Conservation (phyloP, 179 eudicot genomes). For the Patellifolia procumbens region DNA sequence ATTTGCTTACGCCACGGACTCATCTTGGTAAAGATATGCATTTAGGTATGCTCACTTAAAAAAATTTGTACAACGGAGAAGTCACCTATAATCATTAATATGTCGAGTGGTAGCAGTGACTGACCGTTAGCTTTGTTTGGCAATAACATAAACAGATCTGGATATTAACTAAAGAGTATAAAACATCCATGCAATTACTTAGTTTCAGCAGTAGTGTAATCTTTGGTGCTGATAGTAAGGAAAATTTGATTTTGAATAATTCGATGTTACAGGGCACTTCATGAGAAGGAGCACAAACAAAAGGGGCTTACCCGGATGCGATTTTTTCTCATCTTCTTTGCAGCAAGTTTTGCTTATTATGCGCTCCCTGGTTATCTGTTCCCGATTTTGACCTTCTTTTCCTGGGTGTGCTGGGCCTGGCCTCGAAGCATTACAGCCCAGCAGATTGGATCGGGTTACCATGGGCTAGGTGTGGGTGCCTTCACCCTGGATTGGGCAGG, state of each 20-base stretch:
- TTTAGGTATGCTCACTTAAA: neutral
- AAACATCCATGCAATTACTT: neutral
- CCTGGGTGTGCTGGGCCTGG: slow-evolving; percentile 98
- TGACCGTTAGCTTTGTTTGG: neutral
- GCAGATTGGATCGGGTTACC: slow-evolving; percentile 90
- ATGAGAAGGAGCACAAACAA: slow-evolving; percentile 69
- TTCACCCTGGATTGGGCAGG: slow-evolving; percentile 99
- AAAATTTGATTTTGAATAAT: slow-evolving; percentile 1
- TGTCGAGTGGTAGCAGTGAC: neutral
- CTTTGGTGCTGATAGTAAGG: neutral
- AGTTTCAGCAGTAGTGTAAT: neutral
- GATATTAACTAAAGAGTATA: neutral
- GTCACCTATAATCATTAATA: neutral
- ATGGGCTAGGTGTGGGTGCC: slow-evolving; percentile 95
- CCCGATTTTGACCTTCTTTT: slow-evolving; percentile 86
- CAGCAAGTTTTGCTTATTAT: slow-evolving; percentile 78
- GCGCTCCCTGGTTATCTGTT: slow-evolving; percentile 90
- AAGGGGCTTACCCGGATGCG: slow-evolving; percentile 81
- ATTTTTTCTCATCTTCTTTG: slow-evolving; percentile 74
- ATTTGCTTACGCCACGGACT: neutral
- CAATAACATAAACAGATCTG: neutral
- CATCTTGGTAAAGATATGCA: neutral
- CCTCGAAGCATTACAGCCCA: slow-evolving; percentile 90
- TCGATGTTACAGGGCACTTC: slow-evolving; percentile 76
- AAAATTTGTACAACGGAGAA: neutral